phyloP scores from a whole-genome alignment of 2,329 filamentous ascomycete genomes.

The Phaeosphaeriaceae sp. region DNA sequence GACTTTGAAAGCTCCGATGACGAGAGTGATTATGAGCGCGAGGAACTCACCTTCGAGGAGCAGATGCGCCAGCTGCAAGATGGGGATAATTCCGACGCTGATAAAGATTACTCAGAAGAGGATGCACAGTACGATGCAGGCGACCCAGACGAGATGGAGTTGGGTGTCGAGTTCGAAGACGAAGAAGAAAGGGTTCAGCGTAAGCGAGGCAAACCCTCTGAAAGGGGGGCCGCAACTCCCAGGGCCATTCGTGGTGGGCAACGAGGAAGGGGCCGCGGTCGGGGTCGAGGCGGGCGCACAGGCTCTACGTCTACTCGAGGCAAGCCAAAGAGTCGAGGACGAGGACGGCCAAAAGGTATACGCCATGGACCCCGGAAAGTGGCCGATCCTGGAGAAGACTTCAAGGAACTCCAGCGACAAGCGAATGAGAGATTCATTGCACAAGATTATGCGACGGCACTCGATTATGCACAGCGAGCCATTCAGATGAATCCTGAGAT shows the following conservation, averaged over 20 bases:
- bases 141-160: constrained; percentile 42
- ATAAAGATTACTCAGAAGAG: constrained; percentile 46
- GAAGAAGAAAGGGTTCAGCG: constrained; percentile 27
- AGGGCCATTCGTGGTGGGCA: constrained; percentile 13
- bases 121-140: constrained; percentile 42
- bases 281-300: constrained; percentile 32
- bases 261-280: not conserved
- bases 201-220: constrained; percentile 22
- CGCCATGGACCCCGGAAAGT: constrained; percentile 60
- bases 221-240: not conserved
- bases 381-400: constrained; percentile 74
- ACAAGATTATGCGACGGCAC: constrained; percentile 63
- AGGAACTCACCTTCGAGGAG: constrained; percentile 39
- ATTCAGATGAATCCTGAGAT: constrained; percentile 66
- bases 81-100: constrained; percentile 40
- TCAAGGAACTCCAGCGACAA: constrained; percentile 71
- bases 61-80: constrained; percentile 35
- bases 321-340: constrained; percentile 23
- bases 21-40: constrained; percentile 34
- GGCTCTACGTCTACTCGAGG: constrained; percentile 26
- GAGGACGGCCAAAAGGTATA: constrained; percentile 36
- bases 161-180: constrained; percentile 39
- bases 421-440: constrained; percentile 74
- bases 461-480: constrained; percentile 42
- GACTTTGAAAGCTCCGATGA: constrained; percentile 38